Percentiles rank a stretch among this genome's conserved stretches.
Conservation (phyloP, 1,284 basidiomycete species). For the Xerocomus nothofagi region DNA sequence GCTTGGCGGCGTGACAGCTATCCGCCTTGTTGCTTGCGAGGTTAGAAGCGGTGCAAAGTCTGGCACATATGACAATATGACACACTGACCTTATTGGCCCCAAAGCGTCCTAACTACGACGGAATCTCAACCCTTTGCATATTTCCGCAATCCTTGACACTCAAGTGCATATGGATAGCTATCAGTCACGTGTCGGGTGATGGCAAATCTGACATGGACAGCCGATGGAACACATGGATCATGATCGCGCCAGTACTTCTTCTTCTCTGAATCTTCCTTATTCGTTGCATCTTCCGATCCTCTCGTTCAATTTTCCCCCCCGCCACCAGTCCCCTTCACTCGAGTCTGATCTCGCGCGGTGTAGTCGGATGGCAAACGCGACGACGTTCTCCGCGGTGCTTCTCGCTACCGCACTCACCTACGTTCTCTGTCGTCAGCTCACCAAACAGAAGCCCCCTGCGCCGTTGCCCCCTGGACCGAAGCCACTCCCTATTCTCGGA, state of each 20-base stretch:
- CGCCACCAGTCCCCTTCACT: not conserved
- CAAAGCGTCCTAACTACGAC: not conserved
- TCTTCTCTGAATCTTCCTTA: conserved; percentile 24
- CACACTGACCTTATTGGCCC: not conserved
- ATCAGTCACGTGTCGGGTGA: conserved; percentile 12
- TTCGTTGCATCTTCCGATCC: conserved; percentile 21
- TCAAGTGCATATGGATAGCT: not conserved
- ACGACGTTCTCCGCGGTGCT: conserved; percentile 19
- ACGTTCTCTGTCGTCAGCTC: conserved; percentile 19
- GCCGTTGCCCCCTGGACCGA: conserved; percentile 62
- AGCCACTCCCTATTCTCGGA: conserved; percentile 61
- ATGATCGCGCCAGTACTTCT: too few relatives aligned
- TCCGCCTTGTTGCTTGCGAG: not conserved
- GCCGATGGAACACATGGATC: conserved; percentile 4
- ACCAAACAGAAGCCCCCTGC: conserved; percentile 13
- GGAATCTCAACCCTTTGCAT: not conserved
- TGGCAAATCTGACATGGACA: not conserved
- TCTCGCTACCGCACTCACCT: conserved; percentile 22
- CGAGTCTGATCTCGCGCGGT: conserved; percentile 7
- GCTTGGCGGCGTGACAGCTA: not conserved
- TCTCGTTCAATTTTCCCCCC: conserved; percentile 1
- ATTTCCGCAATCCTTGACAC: not conserved
- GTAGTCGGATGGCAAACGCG: conserved; percentile 16
- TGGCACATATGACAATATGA: not conserved
- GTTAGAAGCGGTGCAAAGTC: not conserved